Conservation (phyloP, 441 rosid genomes). For the Croton laevigatus region DNA sequence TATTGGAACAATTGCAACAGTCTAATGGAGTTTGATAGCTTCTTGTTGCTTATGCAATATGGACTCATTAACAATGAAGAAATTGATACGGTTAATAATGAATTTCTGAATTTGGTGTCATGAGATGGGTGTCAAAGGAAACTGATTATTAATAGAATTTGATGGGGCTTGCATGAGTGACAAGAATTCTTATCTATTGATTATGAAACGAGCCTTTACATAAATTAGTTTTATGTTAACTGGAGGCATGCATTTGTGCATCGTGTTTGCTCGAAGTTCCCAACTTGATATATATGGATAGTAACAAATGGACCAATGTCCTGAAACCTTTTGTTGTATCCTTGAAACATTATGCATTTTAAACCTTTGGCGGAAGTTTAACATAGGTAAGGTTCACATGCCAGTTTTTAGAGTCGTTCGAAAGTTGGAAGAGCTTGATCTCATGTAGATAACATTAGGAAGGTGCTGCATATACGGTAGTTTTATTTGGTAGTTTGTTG, state of each 20-base stretch:
- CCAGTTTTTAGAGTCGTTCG: background rate
- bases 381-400: background rate
- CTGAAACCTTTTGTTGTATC: background rate
- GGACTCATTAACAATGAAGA: background rate
- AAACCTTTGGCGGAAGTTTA: background rate
- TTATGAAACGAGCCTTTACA: background rate
- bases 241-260: background rate
- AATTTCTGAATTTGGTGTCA: background rate
- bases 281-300: background rate
- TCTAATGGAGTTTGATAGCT: too few relatives aligned
- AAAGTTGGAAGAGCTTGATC: background rate
- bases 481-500: too few relatives aligned
- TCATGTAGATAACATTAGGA: background rate
- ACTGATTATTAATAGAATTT: background rate
- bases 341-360: background rate
- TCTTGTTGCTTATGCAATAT: background rate
- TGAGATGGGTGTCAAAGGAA: background rate
- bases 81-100: background rate
- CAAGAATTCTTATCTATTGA: background rate
- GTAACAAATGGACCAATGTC: background rate
- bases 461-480: too few relatives aligned
- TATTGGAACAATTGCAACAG: too few relatives aligned
- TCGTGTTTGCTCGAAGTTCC: background rate
- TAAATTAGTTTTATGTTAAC: background rate
- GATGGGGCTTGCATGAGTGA: background rate